Conservation (phyloP, 2,329 filamentous ascomycete genomes). For the Trichophyton verrucosum region DNA sequence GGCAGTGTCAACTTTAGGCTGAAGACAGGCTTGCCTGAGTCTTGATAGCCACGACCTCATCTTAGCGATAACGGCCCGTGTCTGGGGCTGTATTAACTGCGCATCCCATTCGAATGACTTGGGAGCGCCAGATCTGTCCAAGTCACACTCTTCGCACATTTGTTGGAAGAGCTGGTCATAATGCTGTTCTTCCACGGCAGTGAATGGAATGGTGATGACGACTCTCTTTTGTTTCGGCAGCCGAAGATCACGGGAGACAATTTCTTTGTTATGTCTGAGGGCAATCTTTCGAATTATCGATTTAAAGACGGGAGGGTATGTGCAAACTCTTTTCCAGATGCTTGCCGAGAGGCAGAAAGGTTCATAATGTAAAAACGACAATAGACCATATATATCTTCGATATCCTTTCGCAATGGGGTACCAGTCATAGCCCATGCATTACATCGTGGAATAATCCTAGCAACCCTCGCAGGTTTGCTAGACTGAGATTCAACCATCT, state of each 20-base stretch:
- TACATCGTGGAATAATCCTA: constrained; percentile 63
- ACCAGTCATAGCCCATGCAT: constrained; percentile 85
- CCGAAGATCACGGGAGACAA: constrained; percentile 63
- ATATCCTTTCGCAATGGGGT: constrained; percentile 77
- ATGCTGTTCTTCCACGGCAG: constrained; percentile 78
- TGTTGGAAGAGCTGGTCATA: constrained; percentile 64
- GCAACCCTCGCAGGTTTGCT: constrained; percentile 73
- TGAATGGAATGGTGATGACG: constrained; percentile 82
- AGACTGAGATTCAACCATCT: constrained; percentile 86
- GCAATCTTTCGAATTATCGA: constrained; percentile 59
- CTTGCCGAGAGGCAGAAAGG: constrained; percentile 55
- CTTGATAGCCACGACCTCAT: constrained; percentile 73
- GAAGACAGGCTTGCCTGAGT: constrained; percentile 70
- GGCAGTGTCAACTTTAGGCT: constrained; percentile 64
- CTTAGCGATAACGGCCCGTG: constrained; percentile 44
- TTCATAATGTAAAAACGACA: constrained; percentile 68
- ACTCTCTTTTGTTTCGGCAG: constrained; percentile 75
- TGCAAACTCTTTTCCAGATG: constrained; percentile 57
- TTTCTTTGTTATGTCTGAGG: constrained; percentile 73
- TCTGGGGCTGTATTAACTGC: constrained; percentile 25
- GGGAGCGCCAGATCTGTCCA: constrained; percentile 54
- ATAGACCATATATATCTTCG: constrained; percentile 63
- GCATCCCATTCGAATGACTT: constrained; percentile 51
- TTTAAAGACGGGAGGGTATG: constrained; percentile 52
- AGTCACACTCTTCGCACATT: constrained; percentile 57